Base-by-base conservation (phyloP, 1,284 basidiomycete genomes). In the Cryptococcus hybrid region DNA sequence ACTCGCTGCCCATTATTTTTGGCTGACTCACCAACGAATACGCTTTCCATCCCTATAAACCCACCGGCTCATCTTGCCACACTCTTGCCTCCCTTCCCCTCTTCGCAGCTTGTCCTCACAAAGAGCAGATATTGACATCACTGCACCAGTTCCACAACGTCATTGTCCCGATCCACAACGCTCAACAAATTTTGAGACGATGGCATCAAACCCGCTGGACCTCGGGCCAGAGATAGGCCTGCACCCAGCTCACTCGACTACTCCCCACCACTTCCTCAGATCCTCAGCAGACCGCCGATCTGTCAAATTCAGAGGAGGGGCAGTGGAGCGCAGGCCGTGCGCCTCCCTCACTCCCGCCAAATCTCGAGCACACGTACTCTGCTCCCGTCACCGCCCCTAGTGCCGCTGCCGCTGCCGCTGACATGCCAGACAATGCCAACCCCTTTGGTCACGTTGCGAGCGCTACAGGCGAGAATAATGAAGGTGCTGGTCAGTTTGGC, bases 171-270 rank as follows among this genome's bases (percentile, higher is more conserved):
- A 42, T 42, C n/a, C 11, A n/a, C n/a, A 6, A 3, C 40, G 40
- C 40, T 42, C 43, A 18, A 44, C 43, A 44, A 18, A 44, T 15
- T n/a, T n/a, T 7, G 7, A 15, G 9, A 7, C 5, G n/a, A 7
- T 44, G 12, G 15, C 34, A 44, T 35, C 48, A 56, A n/a, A 62
- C 49, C 55, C 58, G n/a, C 58, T 62, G 30, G 51, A 49, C 11
- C 56, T 62, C 11, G 61, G 58, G 24, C 48, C 47, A 12, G 55
- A 58, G 12, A 34, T 62, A 34, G 58, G 49, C 47, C 9, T 18
- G 30, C 39, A 15, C 34, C 9, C 56, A 2, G 48, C 52, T 44
- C 13, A 45, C 54, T 15, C 45, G 7, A 24, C 48, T n/a, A 42
- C 9, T 46, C 51, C 9, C 38, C 5, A 37, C 24, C 30, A 15